Evolutionary conservation across 139 green algal species (phyloP).

Genomic region (Chlorella ohadii): DNA sequence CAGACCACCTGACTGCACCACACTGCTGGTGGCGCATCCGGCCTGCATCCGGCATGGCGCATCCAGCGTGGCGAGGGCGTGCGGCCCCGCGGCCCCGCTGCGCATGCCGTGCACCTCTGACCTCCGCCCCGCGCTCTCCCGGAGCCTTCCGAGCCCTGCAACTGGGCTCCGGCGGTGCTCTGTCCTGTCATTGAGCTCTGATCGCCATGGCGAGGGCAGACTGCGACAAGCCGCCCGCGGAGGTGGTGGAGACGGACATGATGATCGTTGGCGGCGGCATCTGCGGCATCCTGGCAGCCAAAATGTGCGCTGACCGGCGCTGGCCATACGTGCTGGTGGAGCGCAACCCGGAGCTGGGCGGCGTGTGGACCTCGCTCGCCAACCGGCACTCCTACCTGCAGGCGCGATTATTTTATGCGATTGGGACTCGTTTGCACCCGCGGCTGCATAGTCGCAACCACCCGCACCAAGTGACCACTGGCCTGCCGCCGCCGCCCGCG

Average conservation of each 20-base stretch:
- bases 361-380: conserved; percentile 37
- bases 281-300: conserved; percentile 39
- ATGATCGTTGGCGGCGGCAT: conserved; percentile 40
- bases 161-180: too few relatives aligned
- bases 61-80: too few relatives aligned
- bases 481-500: background rate
- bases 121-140: background rate
- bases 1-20: too few relatives aligned
- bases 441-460: background rate
- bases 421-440: background rate
- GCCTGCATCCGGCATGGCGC: too few relatives aligned
- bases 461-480: background rate
- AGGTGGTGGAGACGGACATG: conserved; percentile 18
- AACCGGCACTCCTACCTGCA: conserved; percentile 41
- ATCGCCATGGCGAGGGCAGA: too few relatives aligned
- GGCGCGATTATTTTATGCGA: background rate
- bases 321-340: conserved; percentile 28
- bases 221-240: background rate
- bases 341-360: conserved; percentile 19
- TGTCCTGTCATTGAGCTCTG: too few relatives aligned
- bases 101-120: background rate
- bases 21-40: too few relatives aligned
- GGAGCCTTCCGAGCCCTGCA: background rate
- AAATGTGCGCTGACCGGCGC: conserved; percentile 21
- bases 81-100: background rate